Conservation (phyloP, 139 green algal species). For the Volvox africanus region DNA sequence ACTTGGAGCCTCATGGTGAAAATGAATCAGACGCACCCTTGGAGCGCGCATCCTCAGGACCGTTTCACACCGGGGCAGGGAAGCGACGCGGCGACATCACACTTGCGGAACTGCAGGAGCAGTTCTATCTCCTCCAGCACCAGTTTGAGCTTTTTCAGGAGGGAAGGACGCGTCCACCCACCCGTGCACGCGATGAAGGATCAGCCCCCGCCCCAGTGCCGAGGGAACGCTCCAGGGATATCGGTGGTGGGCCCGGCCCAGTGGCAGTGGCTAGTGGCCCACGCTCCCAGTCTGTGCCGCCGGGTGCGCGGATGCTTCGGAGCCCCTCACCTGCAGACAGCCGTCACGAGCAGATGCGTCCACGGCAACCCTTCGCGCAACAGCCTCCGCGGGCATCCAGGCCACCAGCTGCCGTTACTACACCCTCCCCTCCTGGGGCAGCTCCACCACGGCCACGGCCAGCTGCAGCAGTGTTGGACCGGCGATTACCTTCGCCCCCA, state of each 20-base stretch:
- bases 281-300: slow-evolving; percentile 29
- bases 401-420: not conserved
- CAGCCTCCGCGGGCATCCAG: not conserved
- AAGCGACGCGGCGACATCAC: not conserved
- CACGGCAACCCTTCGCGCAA: not conserved
- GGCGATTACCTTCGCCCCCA: not conserved
- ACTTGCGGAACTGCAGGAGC: slow-evolving; percentile 11
- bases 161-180: slow-evolving; percentile 16
- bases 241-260: no score
- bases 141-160: not conserved
- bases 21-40: not conserved
- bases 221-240: no score
- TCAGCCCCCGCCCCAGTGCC: not conserved
- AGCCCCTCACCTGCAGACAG: not conserved
- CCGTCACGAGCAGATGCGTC: not conserved
- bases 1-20: not conserved
- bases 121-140: slow-evolving; percentile 6
- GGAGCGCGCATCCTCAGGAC: not conserved
- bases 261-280: not conserved
- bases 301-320: not conserved
- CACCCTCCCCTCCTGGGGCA: not conserved
- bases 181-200: not conserved
- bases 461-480: not conserved
- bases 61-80: not conserved
- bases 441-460: not conserved